These are phyloP conservation scores for Eucalyptus brandiana DNA, from an alignment of 345 rosid species.

Conservation along the genomic window DNA sequence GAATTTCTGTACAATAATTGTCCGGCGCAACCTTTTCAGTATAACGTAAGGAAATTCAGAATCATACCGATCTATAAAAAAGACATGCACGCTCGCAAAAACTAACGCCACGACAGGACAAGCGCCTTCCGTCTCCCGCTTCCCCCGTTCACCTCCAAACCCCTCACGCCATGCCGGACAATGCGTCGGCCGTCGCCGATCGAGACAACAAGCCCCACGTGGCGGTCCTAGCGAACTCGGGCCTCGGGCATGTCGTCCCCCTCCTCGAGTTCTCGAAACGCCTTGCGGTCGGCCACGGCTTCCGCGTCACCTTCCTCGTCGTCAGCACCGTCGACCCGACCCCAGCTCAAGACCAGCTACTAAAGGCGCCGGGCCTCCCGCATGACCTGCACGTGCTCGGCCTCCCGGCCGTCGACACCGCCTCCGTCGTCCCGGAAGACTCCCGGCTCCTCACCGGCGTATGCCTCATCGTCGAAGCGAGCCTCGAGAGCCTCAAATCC, in stretches of 20 bases:
- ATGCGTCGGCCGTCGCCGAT: neutral
- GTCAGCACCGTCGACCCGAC: constrained; percentile 1
- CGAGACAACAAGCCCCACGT: neutral
- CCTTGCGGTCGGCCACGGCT: constrained; percentile 5
- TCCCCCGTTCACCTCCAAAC: neutral
- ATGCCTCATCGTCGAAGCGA: constrained; percentile 1
- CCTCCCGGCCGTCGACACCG: constrained; percentile 15
- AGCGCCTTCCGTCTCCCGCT: neutral
- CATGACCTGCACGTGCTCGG: neutral
- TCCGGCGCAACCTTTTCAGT: neutral
- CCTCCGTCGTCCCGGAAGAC: neutral
- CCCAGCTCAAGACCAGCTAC: constrained; percentile 3
- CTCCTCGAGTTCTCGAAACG: constrained; percentile 26
- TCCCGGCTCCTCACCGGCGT: neutral
- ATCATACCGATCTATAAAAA: neutral
- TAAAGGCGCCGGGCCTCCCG: constrained; percentile 3
- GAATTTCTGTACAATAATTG: too few relatives aligned
- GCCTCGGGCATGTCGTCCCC: constrained; percentile 31
- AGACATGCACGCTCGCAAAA: neutral
- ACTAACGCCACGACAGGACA: neutral
- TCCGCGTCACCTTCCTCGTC: constrained; percentile 12
- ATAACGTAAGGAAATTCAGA: neutral
- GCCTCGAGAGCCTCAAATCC: constrained; percentile 6
- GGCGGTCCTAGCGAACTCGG: constrained; percentile 16
- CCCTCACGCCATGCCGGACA: neutral